Base-by-base conservation (phyloP, 2,329 filamentous ascomycete genomes). In the Chlorencoelia australis region DNA sequence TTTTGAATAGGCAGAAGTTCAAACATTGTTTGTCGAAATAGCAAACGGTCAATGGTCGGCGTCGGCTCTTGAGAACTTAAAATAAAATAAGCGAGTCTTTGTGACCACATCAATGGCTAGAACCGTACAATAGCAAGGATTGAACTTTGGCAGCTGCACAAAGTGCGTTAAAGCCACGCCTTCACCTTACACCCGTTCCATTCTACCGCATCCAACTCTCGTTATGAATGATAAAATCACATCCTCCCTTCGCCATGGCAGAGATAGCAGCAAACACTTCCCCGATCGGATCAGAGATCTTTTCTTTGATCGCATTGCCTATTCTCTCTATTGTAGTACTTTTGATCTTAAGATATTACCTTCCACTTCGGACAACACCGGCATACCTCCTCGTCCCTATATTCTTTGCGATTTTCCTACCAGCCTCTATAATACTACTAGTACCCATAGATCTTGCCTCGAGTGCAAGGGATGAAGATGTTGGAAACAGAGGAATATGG, bases 381-480 rank as follows among this genome's bases (percentile, higher is more conserved):
- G 84, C 80, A 41, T 95, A 93, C 61, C 78, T 96, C 33, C 71
- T 87, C 33, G 72, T 95, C 2, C 89, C 91, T 22, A 86, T 98
- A 44, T 98, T 98, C 65, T 82, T 98, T 48, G 86, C 89, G n/a
- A 72, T 98, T 49, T 88, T 85, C 55, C 75, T 98, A 5, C 93
- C 91, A 8, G 85, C 86, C 30, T 88, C 83, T 59, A 89, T 94
- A 53, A 76, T 96, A 16, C 68, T 98, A 16, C 74, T 98, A 15
- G 87, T 98, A 5, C 91, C 91, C 4, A 93, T 98, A 59, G 91
- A 98, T 60, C 76, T 98, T 47, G 88, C 89, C 1, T 94, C 88
- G 5, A 89, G 75, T 55, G 80, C 84, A 15, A 72, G 76, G 31
- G 77, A 78, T 33, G 78, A 82, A 42, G 80, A 82, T 59, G 76